Evolutionary conservation across 2,329 filamentous ascomycete genomes (phyloP), one percentile per base, ranked within the genome.

Genomic region (Stagonosporopsis rhizophila): DNA sequence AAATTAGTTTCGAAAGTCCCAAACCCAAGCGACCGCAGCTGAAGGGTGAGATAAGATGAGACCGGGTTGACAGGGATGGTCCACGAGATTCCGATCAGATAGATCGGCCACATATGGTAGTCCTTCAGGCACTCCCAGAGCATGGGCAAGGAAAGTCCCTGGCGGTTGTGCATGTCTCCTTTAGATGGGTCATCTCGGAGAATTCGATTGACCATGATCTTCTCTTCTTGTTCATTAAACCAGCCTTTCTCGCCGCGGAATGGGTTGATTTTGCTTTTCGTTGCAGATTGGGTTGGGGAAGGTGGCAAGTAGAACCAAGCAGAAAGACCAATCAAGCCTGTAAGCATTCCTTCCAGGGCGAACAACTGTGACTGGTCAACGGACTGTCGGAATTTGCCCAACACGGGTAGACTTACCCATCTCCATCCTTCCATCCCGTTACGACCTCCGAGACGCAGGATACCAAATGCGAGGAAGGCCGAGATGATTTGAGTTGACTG

Each of bases 151-250:
- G 77, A 79, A 6, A 87, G 70, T 0, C 80, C 81, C 67, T 87
- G 82, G 3, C 84, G 77, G 60, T 87, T 87, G 70, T 86, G 83
- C 84, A 87, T 86, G 58, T 80, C 80, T n/a, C 83, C 83, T 60
- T 86, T 86, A 42, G 78, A 80, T 0, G 82, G 82, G 42, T 85
- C 82, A 48, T 85, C 82, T 8, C 82, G 77, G 11, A 85, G 73
- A 22, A 88, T 79, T 22, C 83, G 82, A 67, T 89, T 90, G 17
- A 88, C 82, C 82, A 90, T 86, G 66, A 90, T 89, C 53, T 85
- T 83, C 65, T 90, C 88, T 67, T 91, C 86, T 2, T 80, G 80
- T 67, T 89, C 87, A 2, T 78, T 84, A 71, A 89, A 89, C 87
- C 87, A 89, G 5, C 88, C 87, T 19, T 82, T 62, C 52, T 85